Base-by-base conservation (phyloP, 2,329 filamentous ascomycete genomes). In the Fusarium chuoi region DNA sequence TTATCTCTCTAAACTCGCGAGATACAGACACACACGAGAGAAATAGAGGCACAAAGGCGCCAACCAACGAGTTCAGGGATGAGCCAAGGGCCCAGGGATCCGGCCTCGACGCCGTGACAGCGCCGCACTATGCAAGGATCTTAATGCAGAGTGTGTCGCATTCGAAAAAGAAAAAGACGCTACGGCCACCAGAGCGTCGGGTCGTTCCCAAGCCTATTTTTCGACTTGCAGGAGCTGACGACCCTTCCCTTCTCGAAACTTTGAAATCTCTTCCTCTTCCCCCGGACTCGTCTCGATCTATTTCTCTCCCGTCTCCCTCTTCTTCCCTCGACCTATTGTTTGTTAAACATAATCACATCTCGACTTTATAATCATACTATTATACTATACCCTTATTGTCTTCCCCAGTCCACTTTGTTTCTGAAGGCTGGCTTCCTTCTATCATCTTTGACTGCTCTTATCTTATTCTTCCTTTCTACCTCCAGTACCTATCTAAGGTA, bases 391-490 rank as follows among this genome's bases (percentile, higher is more conserved):
- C 52, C 66, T 66, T 67, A 35, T 65, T 62, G 28, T 57, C 54
- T 68, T 69, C 49, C 57, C 65, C 70, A 70, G 59, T 70, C 70
- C 52, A 74, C 57, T 73, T 68, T 64, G 62, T 65, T 67, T 55
- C 69, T 73, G 65, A 75, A 77, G 70, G 76, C 76, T 78, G 76
- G 77, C 64, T 78, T 78, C 74, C 76, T 75, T 71, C 72, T 45
- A 39, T 59, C 59, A 45, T 46, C 38, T 51, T 66, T 64, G 46
- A 51, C 48, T 63, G 33, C 62, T 56, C 52, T 56, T 70, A 46
- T 64, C 58, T 58, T 60, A 42, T 61, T 71, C 62, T 65, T 65
- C 54, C 54, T 42, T 56, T 55, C 66, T 66, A 55, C 46, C 56
- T 55, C 6, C 36, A 33, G 42, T 66, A 57, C 36, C 38, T 63